Percentiles rank a stretch among this genome's conserved stretches.
phyloP scores from a whole-genome alignment of 1,284 basidiomycete genomes.

The Sporisorium graminicola region DNA sequence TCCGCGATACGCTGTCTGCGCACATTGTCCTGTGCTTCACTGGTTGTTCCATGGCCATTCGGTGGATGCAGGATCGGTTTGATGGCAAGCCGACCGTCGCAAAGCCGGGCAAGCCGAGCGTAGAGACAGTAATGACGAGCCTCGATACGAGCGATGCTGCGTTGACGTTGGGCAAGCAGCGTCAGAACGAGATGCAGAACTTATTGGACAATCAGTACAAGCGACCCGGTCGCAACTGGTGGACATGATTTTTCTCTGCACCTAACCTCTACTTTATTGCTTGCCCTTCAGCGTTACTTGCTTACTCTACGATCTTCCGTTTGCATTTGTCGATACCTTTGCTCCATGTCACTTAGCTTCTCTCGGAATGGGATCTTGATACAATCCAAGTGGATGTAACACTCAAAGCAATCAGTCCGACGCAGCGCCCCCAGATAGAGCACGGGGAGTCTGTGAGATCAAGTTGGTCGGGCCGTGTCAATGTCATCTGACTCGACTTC shows the following conservation, averaged over 20 bases:
- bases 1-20: slow-evolving; percentile 22
- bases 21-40: slow-evolving; percentile 51
- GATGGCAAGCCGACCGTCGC: slow-evolving; percentile 28
- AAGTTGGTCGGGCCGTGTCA: not conserved
- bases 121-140: slow-evolving; percentile 34
- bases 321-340: not conserved
- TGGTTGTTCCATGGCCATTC: slow-evolving; percentile 29
- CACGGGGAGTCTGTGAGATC: too few relatives aligned
- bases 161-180: slow-evolving; percentile 29
- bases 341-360: not conserved
- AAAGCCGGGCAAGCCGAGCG: slow-evolving; percentile 24
- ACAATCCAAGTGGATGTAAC: not conserved
- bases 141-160: slow-evolving; percentile 34
- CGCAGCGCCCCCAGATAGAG: too few relatives aligned
- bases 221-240: slow-evolving; percentile 29
- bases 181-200: slow-evolving; percentile 33
- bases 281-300: not conserved
- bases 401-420: too few relatives aligned
- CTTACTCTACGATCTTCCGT: not conserved
- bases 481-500: not conserved
- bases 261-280: too few relatives aligned
- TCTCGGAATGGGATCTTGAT: not conserved
- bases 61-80: slow-evolving; percentile 53
- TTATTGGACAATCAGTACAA: slow-evolving; percentile 36
- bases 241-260: slow-evolving; percentile 16